These are phyloP conservation scores for Zymoseptoria pseudotritici DNA, from an alignment of 2,329 filamentous ascomycete genomes.

Conservation along the genomic window DNA sequence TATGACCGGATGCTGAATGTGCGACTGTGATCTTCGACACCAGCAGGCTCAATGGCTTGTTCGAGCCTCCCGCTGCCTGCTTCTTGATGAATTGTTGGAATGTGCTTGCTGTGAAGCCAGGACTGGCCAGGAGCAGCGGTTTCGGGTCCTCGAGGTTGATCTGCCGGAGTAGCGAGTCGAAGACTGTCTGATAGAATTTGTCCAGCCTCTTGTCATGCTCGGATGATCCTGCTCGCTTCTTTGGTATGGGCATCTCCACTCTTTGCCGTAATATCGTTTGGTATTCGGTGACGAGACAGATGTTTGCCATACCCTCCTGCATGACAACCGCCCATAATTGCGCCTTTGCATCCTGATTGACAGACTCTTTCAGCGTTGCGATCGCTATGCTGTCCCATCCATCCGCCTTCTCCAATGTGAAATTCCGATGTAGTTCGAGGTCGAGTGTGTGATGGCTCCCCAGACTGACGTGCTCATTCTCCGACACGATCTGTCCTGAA, in stretches of 20 bases:
- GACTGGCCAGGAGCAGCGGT: slow-evolving; percentile 77
- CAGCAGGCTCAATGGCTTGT: slow-evolving; percentile 61
- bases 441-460: slow-evolving; percentile 68
- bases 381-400: slow-evolving; percentile 88
- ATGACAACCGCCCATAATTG: slow-evolving; percentile 87
- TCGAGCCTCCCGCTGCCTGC: slow-evolving; percentile 56
- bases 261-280: slow-evolving; percentile 67
- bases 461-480: slow-evolving; percentile 60
- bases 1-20: slow-evolving; percentile 75
- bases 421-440: slow-evolving; percentile 78
- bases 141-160: slow-evolving; percentile 65
- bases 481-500: slow-evolving; percentile 55
- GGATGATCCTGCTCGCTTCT: slow-evolving; percentile 56
- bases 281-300: slow-evolving; percentile 73
- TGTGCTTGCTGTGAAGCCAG: slow-evolving; percentile 74
- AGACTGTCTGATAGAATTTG: slow-evolving; percentile 69
- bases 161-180: slow-evolving; percentile 67
- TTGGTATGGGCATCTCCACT: slow-evolving; percentile 59
- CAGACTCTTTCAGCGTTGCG: slow-evolving; percentile 68
- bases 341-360: slow-evolving; percentile 70
- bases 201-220: slow-evolving; percentile 53
- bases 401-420: slow-evolving; percentile 74
- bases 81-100: slow-evolving; percentile 69
- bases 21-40: slow-evolving; percentile 62
- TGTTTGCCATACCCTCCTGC: slow-evolving; percentile 79